Evolutionary conservation across 805 yeast genomes (phyloP).

Genomic region (Pichia californica): DNA sequence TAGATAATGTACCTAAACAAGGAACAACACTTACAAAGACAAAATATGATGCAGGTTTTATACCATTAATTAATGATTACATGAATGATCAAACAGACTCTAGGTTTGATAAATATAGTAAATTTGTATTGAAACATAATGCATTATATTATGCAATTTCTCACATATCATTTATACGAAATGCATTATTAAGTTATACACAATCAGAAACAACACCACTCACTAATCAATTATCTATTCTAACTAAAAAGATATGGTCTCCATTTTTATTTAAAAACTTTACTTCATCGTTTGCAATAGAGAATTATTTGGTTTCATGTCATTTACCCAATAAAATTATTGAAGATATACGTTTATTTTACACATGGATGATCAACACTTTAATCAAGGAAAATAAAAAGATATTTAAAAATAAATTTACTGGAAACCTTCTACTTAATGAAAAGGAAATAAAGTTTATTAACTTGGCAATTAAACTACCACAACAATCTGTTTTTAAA

Average conservation of each 20-base stretch:
- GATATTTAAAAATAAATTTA: constrained; percentile 34
- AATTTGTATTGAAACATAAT: constrained; percentile 25
- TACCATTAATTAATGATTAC: constrained; percentile 55
- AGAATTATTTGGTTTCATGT: constrained; percentile 38
- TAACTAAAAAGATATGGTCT: constrained; percentile 62
- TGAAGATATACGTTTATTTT: constrained; percentile 37
- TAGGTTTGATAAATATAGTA: neutral
- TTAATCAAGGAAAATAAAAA: constrained; percentile 30
- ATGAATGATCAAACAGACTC: constrained; percentile 28
- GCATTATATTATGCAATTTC: constrained; percentile 49
- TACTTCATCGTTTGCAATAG: constrained; percentile 60
- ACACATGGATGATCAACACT: constrained; percentile 53
- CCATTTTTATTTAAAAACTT: constrained; percentile 50
- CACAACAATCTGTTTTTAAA: constrained; percentile 49
- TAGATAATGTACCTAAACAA: constrained; percentile 21
- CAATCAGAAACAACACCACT: constrained; percentile 19
- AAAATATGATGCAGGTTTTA: constrained; percentile 52
- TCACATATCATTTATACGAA: constrained; percentile 48
- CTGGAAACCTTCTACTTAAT: constrained; percentile 40
- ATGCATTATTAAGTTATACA: constrained; percentile 33
- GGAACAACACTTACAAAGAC: constrained; percentile 40
- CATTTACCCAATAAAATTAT: constrained; percentile 39
- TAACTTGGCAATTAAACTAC: constrained; percentile 53
- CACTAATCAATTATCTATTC: constrained; percentile 36
- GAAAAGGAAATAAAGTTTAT: constrained; percentile 37